phyloP scores from a whole-genome alignment of 441 rosid genomes.

The Euphorbia corollata region DNA sequence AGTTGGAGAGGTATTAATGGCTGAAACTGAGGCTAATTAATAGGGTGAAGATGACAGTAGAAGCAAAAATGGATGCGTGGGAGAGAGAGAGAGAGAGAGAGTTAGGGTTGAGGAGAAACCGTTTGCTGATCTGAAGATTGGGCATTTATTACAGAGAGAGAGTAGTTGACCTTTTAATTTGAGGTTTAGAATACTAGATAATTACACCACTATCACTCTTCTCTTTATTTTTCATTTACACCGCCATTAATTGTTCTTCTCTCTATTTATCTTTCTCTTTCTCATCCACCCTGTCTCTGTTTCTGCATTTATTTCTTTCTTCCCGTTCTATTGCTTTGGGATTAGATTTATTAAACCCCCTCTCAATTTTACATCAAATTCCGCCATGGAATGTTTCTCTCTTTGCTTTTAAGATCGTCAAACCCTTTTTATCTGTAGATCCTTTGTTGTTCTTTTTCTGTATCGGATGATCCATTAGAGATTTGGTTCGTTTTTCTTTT shows the following conservation, averaged over 20 bases:
- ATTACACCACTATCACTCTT: conserved; percentile 9
- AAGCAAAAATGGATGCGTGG: conserved; percentile 1
- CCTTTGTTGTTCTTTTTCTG: background rate
- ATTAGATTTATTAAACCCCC: background rate
- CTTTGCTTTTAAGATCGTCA: background rate
- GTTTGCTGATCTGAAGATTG: conserved; percentile 22
- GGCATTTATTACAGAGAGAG: conserved; percentile 33
- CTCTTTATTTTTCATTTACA: background rate
- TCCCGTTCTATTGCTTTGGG: background rate
- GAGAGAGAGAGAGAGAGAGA: background rate
- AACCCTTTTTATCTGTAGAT: background rate
- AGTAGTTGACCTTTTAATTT: background rate
- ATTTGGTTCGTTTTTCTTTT: background rate
- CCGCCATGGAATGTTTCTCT: conserved; percentile 7
- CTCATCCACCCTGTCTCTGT: conserved; percentile 14
- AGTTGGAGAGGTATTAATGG: conserved; percentile 30
- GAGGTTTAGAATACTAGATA: conserved; percentile 14
- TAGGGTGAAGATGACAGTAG: conserved; percentile 15
- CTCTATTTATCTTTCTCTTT: background rate
- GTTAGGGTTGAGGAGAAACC: conserved; percentile 8
- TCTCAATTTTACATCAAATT: background rate
- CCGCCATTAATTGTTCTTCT: background rate
- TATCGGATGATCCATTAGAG: background rate
- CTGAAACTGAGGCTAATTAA: conserved; percentile 37
- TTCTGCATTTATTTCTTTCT: conserved; percentile 15